These are phyloP conservation scores for Pleurotus citrinopileatus DNA, from an alignment of 768 basidiomycete genomes.

Conservation along the genomic window DNA sequence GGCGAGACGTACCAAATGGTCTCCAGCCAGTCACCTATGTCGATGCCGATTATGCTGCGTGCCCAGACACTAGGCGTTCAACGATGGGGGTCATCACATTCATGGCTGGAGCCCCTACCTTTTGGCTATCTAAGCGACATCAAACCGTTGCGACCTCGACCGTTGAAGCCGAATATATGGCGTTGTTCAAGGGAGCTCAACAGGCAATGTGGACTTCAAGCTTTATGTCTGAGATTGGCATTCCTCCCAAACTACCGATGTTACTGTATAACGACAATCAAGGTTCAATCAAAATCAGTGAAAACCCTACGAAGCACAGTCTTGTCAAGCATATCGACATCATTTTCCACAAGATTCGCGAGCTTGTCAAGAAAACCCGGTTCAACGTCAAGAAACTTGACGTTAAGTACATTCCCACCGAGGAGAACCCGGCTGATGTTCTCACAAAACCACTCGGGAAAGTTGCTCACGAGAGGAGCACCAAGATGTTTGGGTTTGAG, in stretches of 20 bases:
- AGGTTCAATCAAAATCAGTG: conserved; percentile 22
- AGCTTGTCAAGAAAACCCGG: conserved; percentile 11
- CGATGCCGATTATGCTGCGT: conserved; percentile 21
- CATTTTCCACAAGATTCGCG: conserved; percentile 23
- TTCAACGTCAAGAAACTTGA: conserved; percentile 12
- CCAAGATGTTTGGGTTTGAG: too few relatives aligned
- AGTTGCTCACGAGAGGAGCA: background rate
- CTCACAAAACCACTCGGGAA: conserved; percentile 32
- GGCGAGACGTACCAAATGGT: background rate
- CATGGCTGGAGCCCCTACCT: conserved; percentile 26
- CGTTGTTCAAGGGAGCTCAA: conserved; percentile 19
- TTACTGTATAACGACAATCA: conserved; percentile 24
- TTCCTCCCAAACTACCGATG: conserved; percentile 2
- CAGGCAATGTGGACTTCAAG: conserved; percentile 25
- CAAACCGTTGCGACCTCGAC: conserved; percentile 30
- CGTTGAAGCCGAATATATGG: conserved; percentile 35
- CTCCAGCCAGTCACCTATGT: background rate
- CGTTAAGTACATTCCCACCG: conserved; percentile 22
- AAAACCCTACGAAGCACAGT: conserved; percentile 23
- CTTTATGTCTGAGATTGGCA: conserved; percentile 22
- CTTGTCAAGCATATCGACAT: conserved; percentile 30
- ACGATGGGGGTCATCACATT: conserved; percentile 29
- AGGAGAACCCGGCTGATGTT: conserved; percentile 32
- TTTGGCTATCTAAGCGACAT: conserved; percentile 33
- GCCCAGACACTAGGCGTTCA: conserved; percentile 21